These are phyloP conservation scores for Debaryomyces singareniensis DNA, from an alignment of 1,139 yeast species.

Conservation along the genomic window DNA sequence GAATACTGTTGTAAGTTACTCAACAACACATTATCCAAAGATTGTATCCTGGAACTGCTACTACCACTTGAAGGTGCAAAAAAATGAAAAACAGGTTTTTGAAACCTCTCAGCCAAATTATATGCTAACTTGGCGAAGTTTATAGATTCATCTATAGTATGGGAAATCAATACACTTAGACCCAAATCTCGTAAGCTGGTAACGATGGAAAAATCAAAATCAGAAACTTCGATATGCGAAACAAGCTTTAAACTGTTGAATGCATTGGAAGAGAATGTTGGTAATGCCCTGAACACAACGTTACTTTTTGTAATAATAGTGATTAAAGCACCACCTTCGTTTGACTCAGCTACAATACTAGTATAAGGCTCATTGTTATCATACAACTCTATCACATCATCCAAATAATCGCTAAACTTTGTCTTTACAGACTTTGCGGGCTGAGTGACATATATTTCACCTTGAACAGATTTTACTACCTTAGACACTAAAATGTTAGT, in stretches of 20 bases:
- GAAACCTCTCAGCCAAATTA: constrained; percentile 42
- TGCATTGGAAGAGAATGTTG: constrained; percentile 41
- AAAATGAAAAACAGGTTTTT: constrained; percentile 66
- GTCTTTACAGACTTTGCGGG: constrained; percentile 42
- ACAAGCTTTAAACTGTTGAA: constrained; percentile 45
- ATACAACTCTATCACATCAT: constrained; percentile 26
- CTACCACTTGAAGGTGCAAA: constrained; percentile 27
- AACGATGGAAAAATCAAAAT: constrained; percentile 58
- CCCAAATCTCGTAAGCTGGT: constrained; percentile 69
- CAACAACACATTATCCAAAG: constrained; percentile 7
- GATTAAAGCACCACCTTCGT: constrained; percentile 20
- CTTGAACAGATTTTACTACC: constrained; percentile 16
- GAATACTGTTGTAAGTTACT: constrained; percentile 13
- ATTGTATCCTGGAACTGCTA: constrained; percentile 5
- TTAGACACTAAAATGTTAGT: constrained; percentile 10
- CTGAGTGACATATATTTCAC: constrained; percentile 36
- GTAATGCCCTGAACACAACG: constrained; percentile 46
- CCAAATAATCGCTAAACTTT: constrained; percentile 18
- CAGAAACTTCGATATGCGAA: constrained; percentile 51
- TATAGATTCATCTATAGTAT: constrained; percentile 45
- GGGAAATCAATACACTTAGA: constrained; percentile 60
- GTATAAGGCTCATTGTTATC: constrained; percentile 52
- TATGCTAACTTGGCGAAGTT: constrained; percentile 52
- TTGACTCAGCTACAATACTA: constrained; percentile 28
- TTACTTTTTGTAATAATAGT: constrained; percentile 49